These are phyloP conservation scores for Arctium minus DNA, from an alignment of 129 eudicot genomes.

Conservation along the genomic window DNA sequence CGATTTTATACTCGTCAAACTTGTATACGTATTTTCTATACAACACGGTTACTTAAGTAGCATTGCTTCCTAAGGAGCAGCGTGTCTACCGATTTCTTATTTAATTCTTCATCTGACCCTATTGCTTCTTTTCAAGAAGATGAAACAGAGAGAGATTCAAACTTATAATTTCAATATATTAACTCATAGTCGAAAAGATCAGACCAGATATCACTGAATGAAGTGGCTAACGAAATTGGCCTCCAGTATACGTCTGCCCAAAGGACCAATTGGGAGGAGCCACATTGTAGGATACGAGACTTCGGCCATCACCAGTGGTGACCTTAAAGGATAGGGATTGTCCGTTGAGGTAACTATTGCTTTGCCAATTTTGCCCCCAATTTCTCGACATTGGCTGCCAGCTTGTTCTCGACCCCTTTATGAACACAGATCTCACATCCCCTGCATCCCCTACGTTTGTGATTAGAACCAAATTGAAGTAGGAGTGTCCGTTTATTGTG, in stretches of 20 bases:
- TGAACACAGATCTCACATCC: slow-evolving; percentile 61
- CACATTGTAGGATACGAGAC: slow-evolving; percentile 59
- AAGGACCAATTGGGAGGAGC: slow-evolving; percentile 65
- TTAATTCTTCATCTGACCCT: neutral
- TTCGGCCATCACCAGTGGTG: slow-evolving; percentile 70
- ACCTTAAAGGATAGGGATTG: slow-evolving; percentile 70
- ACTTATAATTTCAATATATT: slow-evolving; percentile 7
- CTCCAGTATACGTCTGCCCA: slow-evolving; percentile 68
- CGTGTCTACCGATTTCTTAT: neutral
- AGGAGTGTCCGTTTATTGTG: slow-evolving; percentile 77
- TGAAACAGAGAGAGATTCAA: slow-evolving; percentile 2
- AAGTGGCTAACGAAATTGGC: slow-evolving; percentile 46
- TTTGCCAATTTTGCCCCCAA: slow-evolving; percentile 97
- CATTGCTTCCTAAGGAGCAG: no score
- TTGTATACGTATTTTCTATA: slow-evolving; percentile 16
- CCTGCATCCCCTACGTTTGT: slow-evolving; percentile 86
- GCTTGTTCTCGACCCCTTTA: slow-evolving; percentile 63
- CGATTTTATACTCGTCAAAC: slow-evolving; percentile 22
- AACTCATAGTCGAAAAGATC: neutral
- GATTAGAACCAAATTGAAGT: slow-evolving; percentile 69
- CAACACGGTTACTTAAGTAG: neutral
- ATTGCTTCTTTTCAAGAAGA: neutral
- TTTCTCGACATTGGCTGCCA: slow-evolving; percentile 91
- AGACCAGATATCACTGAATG: neutral
- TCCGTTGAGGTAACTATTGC: slow-evolving; percentile 73